Evolutionary conservation across 2,329 filamentous ascomycete genomes (phyloP).

Genomic region (Myriosclerotinia duriaeana): DNA sequence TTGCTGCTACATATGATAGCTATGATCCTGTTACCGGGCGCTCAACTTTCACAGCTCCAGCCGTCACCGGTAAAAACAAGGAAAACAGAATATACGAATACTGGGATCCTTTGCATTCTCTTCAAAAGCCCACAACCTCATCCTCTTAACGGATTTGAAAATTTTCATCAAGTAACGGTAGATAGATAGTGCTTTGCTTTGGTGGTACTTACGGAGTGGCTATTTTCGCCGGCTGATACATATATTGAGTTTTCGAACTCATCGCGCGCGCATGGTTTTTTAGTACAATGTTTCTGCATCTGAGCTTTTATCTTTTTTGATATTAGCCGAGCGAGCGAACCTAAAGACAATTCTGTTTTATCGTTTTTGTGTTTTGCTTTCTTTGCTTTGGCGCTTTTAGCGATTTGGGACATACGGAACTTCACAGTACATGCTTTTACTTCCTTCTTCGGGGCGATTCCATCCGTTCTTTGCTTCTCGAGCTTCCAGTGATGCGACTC

Average conservation of each 20-base stretch:
- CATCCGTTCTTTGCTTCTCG: not conserved
- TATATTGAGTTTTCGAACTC: not conserved
- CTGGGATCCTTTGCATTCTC: constrained; percentile 49
- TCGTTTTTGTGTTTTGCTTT: not conserved
- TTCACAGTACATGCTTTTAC: constrained; percentile 14
- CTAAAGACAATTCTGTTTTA: not conserved
- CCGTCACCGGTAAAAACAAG: constrained; percentile 49
- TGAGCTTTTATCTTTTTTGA: not conserved
- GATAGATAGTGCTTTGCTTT: constrained; percentile 17
- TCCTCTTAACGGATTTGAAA: not conserved
- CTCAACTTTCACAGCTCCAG: constrained; percentile 56
- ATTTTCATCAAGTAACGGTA: constrained; percentile 7
- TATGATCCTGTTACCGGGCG: constrained; percentile 56
- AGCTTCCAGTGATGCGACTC: not conserved
- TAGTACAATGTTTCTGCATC: not conserved
- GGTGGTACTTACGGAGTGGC: constrained; percentile 8
- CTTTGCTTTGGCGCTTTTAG: not conserved
- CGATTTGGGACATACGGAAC: constrained; percentile 13
- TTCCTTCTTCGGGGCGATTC: not conserved
- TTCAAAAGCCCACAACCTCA: not conserved
- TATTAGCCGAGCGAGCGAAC: not conserved
- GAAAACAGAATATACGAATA: constrained; percentile 55
- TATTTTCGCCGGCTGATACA: not conserved
- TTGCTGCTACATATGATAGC: constrained; percentile 52
- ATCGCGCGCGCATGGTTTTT: not conserved